A percentile compares a stretch with the other conserved stretches of the same genome.
Conservation (phyloP, 495 filamentous ascomycete genomes). For the Aspergillus sclerotioniger region DNA sequence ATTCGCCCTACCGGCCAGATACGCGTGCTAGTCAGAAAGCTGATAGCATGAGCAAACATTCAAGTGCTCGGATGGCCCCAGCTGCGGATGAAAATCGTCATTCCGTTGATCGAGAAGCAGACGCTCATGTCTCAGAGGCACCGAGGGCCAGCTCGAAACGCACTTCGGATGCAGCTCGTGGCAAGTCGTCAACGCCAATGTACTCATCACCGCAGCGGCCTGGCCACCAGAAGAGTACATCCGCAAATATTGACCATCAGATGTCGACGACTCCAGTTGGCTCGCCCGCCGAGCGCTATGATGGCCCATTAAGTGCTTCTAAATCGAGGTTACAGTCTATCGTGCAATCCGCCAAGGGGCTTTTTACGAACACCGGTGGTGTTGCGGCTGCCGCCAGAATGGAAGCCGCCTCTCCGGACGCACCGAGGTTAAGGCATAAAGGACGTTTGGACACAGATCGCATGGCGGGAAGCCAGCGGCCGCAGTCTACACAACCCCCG, state of each 20-base stretch:
- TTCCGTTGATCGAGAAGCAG: slow-evolving; percentile 7
- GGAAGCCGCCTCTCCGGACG: slow-evolving; percentile 50
- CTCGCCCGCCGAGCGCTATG: slow-evolving; percentile 66
- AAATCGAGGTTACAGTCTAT: slow-evolving; percentile 87
- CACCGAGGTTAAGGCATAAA: slow-evolving; percentile 25
- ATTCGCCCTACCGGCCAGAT: slow-evolving; percentile 42
- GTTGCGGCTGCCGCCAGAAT: slow-evolving; percentile 74
- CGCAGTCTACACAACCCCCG: slow-evolving; percentile 23
- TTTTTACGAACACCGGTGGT: slow-evolving; percentile 77
- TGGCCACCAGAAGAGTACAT: slow-evolving; percentile 60
- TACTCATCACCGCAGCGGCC: slow-evolving; percentile 49
- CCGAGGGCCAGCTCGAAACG: slow-evolving; percentile 7
- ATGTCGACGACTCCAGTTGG: slow-evolving; percentile 65
- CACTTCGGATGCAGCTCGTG: slow-evolving; percentile 26
- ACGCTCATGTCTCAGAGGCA: not conserved
- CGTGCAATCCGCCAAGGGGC: slow-evolving; percentile 76
- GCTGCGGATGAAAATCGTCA: slow-evolving; percentile 13
- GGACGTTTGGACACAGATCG: slow-evolving; percentile 18
- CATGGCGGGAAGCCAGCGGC: slow-evolving; percentile 9
- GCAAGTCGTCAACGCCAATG: slow-evolving; percentile 46
- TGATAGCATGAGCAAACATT: slow-evolving; percentile 58
- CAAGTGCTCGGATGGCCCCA: slow-evolving; percentile 15
- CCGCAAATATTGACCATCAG: slow-evolving; percentile 52
- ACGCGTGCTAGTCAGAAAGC: slow-evolving; percentile 56
- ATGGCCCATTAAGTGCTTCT: slow-evolving; percentile 81